A percentile compares a stretch with the other conserved stretches of the same genome.
phyloP scores from a whole-genome alignment of 1,284 basidiomycete species.

The Tilletia walkeri region DNA sequence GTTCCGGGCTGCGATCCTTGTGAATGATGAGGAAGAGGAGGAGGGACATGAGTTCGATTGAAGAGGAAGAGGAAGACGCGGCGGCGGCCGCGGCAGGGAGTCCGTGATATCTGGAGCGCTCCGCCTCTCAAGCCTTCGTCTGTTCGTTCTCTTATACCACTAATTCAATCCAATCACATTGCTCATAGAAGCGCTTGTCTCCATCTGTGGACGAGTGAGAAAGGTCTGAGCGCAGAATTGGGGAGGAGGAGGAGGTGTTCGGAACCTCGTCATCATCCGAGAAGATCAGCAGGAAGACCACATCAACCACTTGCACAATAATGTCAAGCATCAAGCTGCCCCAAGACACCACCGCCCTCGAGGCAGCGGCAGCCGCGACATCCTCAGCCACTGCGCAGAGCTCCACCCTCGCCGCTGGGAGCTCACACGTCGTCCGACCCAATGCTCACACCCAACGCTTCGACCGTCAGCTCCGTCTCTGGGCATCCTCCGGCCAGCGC shows the following conservation, averaged over 20 bases:
- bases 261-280: too few species aligned
- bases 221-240: too few species aligned
- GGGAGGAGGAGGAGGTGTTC: too few species aligned
- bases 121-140: too few species aligned
- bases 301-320: background rate
- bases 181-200: too few species aligned
- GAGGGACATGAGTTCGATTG: background rate
- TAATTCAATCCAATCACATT: too few species aligned
- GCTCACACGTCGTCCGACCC: conserved; percentile 26
- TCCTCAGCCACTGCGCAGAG: background rate
- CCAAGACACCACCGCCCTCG: conserved; percentile 3
- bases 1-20: conserved; percentile 1
- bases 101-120: too few species aligned
- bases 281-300: too few species aligned
- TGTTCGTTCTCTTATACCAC: too few species aligned
- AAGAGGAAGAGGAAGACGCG: too few species aligned
- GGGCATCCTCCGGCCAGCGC: conserved; percentile 90
- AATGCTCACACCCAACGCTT: conserved; percentile 52
- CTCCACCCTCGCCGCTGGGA: background rate
- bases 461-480: conserved; percentile 66
- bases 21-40: background rate
- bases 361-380: background rate
- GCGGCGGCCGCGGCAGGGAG: too few species aligned
- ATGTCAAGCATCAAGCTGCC: conserved; percentile 17
- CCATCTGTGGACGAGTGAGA: too few species aligned